Percentiles rank a stretch among this genome's conserved stretches.
Evolutionary conservation across 2,329 filamentous ascomycete species (phyloP).

Genomic region (Sodiomyces alkalinus): DNA sequence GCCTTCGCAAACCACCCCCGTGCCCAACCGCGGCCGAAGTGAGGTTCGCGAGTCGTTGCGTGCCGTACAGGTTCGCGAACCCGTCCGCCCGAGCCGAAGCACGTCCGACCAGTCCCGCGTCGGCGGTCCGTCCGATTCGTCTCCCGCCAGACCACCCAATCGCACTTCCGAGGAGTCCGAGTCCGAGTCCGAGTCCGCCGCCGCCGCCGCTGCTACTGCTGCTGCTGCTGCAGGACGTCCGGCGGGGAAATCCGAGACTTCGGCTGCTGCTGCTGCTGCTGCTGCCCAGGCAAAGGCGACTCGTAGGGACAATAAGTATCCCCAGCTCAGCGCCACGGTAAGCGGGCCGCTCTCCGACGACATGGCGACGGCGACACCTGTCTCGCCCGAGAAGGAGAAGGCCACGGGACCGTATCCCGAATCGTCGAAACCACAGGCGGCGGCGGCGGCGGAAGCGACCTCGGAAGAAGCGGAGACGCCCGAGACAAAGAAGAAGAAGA

Average conservation of each 20-base stretch:
- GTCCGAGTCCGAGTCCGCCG: conserved; percentile 10
- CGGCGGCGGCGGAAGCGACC: conserved; percentile 4
- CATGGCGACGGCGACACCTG: conserved; percentile 19
- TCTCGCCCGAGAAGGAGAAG: conserved; percentile 14
- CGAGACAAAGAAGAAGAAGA: conserved; percentile 25
- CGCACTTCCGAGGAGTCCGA: conserved; percentile 47
- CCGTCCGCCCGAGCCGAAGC: conserved; percentile 32
- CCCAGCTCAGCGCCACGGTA: conserved; percentile 39
- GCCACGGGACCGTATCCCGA: conserved; percentile 10
- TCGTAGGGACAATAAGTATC: conserved; percentile 48
- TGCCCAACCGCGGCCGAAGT: conserved; percentile 67
- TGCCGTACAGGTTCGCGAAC: conserved; percentile 40
- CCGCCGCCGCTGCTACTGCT: conserved; percentile 5
- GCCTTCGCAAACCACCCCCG: conserved; percentile 65
- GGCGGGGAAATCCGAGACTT: no score
- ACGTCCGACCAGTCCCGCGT: conserved; percentile 27
- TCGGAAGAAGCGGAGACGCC: conserved; percentile 18
- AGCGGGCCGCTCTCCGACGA: conserved; percentile 39
- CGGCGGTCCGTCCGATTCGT: conserved; percentile 31
- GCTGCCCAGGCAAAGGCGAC: no score
- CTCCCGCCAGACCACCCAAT: conserved; percentile 43
- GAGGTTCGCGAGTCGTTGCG: conserved; percentile 77
- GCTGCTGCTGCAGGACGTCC: not conserved
- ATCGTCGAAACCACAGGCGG: no score
- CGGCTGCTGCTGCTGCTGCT: no score